Conservation (phyloP, 2,329 filamentous ascomycete species). For the Beauveria sp. region DNA sequence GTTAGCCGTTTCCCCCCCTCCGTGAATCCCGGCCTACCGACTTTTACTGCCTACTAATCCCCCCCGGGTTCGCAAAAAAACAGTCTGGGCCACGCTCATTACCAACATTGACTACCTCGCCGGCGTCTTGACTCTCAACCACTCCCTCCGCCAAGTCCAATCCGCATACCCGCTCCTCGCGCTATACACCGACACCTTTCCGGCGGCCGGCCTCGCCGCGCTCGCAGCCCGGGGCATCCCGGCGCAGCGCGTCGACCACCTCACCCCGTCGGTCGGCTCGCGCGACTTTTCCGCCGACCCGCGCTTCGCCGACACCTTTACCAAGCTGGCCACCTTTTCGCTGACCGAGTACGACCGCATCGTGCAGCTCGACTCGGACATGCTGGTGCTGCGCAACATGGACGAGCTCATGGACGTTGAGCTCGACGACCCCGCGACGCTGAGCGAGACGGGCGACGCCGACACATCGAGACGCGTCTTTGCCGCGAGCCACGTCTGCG, state of each 20-base stretch:
- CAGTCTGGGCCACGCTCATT: conserved; percentile 83
- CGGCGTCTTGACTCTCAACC: conserved; percentile 73
- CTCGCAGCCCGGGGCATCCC: conserved; percentile 63
- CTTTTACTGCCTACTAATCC: neutral
- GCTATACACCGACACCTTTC: conserved; percentile 74
- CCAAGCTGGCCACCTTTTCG: conserved; percentile 72
- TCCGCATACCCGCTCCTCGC: conserved; percentile 73
- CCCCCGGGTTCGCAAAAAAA: neutral
- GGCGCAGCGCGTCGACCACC: conserved; percentile 61
- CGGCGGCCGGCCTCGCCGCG: conserved; percentile 57
- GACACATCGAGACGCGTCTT: conserved; percentile 51
- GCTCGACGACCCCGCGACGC: conserved; percentile 45
- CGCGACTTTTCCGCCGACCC: conserved; percentile 66
- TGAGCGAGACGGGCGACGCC: conserved; percentile 16
- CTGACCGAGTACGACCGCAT: conserved; percentile 70
- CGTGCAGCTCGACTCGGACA: conserved; percentile 81
- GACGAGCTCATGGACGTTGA: conserved; percentile 83
- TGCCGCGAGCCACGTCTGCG: conserved; percentile 75
- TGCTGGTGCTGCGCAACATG: conserved; percentile 79
- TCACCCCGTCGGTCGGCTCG: conserved; percentile 55
- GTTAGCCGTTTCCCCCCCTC: neutral
- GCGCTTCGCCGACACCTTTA: conserved; percentile 87
- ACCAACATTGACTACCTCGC: conserved; percentile 77
- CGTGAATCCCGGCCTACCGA: neutral
- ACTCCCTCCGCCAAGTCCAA: conserved; percentile 58